Evolutionary conservation across 768 basidiomycete species (phyloP).

Genomic region (Lactarius sanguifluus): DNA sequence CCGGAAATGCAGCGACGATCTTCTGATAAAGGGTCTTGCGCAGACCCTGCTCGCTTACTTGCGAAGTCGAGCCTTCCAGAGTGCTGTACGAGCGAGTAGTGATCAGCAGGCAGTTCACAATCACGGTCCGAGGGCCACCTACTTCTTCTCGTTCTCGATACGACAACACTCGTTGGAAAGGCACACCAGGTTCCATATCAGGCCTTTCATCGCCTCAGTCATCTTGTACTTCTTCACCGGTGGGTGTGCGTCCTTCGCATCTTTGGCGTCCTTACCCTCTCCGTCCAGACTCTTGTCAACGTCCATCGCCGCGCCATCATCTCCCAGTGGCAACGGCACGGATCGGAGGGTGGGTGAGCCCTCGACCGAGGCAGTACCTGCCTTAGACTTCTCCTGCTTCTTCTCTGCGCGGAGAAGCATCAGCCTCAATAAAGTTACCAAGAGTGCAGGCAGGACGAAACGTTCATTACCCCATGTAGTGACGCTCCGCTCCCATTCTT

Average conservation of each 20-base stretch:
- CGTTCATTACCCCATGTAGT: slow-evolving; percentile 58
- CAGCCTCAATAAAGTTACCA: neutral
- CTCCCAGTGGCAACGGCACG: slow-evolving; percentile 30
- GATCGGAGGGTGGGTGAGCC: slow-evolving; percentile 35
- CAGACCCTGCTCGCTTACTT: slow-evolving; percentile 78
- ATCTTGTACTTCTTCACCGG: slow-evolving; percentile 76
- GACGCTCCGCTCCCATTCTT: slow-evolving; percentile 75
- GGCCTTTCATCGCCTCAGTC: slow-evolving; percentile 76
- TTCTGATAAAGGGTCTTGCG: slow-evolving; percentile 82
- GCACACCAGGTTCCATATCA: slow-evolving; percentile 78
- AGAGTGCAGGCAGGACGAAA: no score
- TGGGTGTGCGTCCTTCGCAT: slow-evolving; percentile 47
- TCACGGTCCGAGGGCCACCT: slow-evolving; percentile 23
- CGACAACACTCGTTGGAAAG: slow-evolving; percentile 83
- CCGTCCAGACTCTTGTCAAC: slow-evolving; percentile 35
- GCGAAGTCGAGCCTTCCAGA: slow-evolving; percentile 66
- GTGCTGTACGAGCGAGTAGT: slow-evolving; percentile 32
- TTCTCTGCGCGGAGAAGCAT: slow-evolving; percentile 44
- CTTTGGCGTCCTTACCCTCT: slow-evolving; percentile 38
- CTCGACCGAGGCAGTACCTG: slow-evolving; percentile 33
- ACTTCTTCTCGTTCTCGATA: slow-evolving; percentile 66
- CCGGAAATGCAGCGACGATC: slow-evolving; percentile 80
- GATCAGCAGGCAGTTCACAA: slow-evolving; percentile 3
- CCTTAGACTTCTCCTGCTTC: slow-evolving; percentile 38
- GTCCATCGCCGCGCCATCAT: slow-evolving; percentile 29